A percentile compares a stretch with the other conserved stretches of the same genome.
phyloP scores from a whole-genome alignment of 139 green algal species.

The Mesotaenium endlicherianum region DNA sequence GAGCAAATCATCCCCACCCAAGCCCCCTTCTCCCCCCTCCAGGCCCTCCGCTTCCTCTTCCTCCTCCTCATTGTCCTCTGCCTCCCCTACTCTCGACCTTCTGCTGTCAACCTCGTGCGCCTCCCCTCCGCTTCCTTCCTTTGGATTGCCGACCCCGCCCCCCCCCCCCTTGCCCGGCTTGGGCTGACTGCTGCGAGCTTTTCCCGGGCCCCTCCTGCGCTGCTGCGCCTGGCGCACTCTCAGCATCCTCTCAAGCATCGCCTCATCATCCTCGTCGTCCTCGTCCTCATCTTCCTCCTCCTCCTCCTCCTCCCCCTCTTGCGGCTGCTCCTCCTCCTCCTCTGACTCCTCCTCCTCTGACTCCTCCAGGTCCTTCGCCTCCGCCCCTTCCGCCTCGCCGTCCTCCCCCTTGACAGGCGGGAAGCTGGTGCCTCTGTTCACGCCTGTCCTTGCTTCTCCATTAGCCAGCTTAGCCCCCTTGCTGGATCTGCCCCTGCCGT shows the following conservation, averaged over 20 bases:
- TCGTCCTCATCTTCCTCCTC: conserved; percentile 40
- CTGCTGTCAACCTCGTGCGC: neutral
- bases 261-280: conserved; percentile 62
- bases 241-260: conserved; percentile 62
- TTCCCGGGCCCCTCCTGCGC: neutral
- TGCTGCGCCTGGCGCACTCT: neutral
- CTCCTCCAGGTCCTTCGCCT: neutral
- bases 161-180: neutral
- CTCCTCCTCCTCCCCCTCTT: conserved; percentile 9
- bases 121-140: conserved; percentile 5
- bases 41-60: neutral
- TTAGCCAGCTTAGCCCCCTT: neutral
- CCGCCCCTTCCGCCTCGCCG: neutral
- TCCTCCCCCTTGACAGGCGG: neutral
- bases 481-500: neutral
- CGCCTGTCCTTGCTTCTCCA: neutral
- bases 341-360: neutral
- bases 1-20: neutral
- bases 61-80: conserved; percentile 5
- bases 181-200: neutral
- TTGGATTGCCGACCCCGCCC: neutral
- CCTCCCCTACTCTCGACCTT: neutral
- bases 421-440: neutral
- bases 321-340: neutral
- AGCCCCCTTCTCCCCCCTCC: conserved; percentile 12